Evolutionary conservation across 306 rosid species (phyloP).

Genomic region (Mimosa pudica): DNA sequence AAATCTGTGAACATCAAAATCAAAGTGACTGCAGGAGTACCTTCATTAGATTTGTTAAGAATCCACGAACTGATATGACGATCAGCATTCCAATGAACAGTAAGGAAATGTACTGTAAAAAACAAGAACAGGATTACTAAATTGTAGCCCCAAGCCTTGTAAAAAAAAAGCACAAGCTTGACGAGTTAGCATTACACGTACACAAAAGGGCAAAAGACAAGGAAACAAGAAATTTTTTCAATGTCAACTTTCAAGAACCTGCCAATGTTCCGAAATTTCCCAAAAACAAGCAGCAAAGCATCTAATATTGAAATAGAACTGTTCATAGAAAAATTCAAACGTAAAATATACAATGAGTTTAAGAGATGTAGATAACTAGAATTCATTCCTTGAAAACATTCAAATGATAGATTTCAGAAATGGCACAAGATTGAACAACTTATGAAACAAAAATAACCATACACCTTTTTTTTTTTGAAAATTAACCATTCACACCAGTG

Average conservation of each 20-base stretch:
- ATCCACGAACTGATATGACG: slow-evolving; percentile 93
- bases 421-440: neutral
- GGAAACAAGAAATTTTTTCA: neutral
- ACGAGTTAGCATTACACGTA: neutral
- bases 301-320: neutral
- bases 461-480: neutral
- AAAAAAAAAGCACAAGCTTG: neutral
- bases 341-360: neutral
- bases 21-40: slow-evolving; percentile 47
- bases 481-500: neutral
- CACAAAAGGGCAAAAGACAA: neutral
- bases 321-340: neutral
- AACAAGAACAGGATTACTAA: slow-evolving; percentile 28
- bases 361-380: neutral
- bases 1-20: neutral
- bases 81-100: slow-evolving; percentile 91
- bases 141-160: slow-evolving; percentile 22
- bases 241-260: slow-evolving; percentile 2
- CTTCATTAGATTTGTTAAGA: slow-evolving; percentile 97
- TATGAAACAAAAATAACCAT: neutral
- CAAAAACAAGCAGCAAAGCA: neutral
- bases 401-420: neutral
- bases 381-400: neutral
- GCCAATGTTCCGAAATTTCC: neutral
- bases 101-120: slow-evolving; percentile 82